phyloP scores from a whole-genome alignment of 768 basidiomycete genomes.

The Leccinellum rugosiceps region DNA sequence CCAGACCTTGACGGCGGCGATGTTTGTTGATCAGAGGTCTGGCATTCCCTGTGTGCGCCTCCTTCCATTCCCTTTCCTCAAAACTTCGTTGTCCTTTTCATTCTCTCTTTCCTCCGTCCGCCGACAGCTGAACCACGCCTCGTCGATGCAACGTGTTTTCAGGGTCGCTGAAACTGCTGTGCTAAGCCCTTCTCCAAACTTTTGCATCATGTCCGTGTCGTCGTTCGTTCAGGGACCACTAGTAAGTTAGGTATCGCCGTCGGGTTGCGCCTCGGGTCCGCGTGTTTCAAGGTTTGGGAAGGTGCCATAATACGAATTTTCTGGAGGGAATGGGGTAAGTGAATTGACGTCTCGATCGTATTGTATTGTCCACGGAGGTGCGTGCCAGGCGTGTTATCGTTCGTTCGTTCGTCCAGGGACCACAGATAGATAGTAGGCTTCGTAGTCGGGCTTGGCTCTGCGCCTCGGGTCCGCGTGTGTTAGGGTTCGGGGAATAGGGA shows the following conservation, averaged over 20 bases:
- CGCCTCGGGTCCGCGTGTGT: constrained; percentile 5
- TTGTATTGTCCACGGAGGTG: background rate
- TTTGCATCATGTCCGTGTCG: background rate
- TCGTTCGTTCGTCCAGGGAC: background rate
- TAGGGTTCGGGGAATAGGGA: constrained; percentile 3
- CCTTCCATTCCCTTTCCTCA: background rate
- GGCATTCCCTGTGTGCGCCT: background rate
- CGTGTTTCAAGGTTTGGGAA: background rate
- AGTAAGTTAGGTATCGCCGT: background rate
- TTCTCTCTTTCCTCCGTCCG: background rate
- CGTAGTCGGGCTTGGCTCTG: background rate
- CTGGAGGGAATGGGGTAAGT: background rate
- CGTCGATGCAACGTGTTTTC: constrained; percentile 24
- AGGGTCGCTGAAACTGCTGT: constrained; percentile 16
- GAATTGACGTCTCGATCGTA: background rate
- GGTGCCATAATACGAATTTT: background rate
- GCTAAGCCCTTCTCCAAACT: background rate
- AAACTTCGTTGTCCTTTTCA: background rate
- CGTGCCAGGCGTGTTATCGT: background rate
- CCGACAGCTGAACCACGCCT: constrained; percentile 10
- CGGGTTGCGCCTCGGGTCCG: background rate
- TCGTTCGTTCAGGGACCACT: background rate
- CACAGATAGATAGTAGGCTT: background rate
- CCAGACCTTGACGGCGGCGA: background rate
- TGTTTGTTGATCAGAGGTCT: background rate